Evolutionary conservation across 768 basidiomycete genomes (phyloP), one percentile per base, ranked within the genome.

Genomic region (Mycena floridula): DNA sequence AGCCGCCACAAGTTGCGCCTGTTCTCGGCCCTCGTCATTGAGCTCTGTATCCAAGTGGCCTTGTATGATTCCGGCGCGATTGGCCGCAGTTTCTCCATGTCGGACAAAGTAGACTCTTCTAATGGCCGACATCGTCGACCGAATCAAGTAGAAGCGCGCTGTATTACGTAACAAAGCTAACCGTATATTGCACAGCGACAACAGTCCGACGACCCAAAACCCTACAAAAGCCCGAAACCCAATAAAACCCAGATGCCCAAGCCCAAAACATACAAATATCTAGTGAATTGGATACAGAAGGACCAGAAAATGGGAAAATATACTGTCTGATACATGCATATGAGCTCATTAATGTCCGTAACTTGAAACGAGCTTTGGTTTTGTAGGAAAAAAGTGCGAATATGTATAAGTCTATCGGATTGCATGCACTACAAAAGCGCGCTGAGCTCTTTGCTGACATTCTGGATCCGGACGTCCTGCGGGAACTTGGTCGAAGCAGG

Each of bases 71-170:
- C 69, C 66, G 5, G 65, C 61, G 42, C 68, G 63, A 60, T 89
- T 89, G 55, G 74, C 80, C 32, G 79, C 72, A 21, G 88, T 90
- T 67, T 90, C 85, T 16, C 85, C 88, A 52, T 90, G 88, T 35
- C 88, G 79, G 40, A 88, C 72, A 49, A 88, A 63, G 57, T 82
- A 85, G 37, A 89, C 51, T 43, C 68, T 68, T n/a, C n/a, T n/a
- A n/a, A n/a, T n/a, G 21, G 72, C 70, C 7, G 13, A 15, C 32
- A 35, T 18, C 32, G 32, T 35, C 32, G 18, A n/a, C n/a, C 18
- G 32, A 35, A 35, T 35, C 32, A 35, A 35, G 16, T 15, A 18
- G 18, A 35, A 18, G 4, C 3, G 7, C 4, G 4, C 18, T 35
- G 15, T 35, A 35, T 35, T 35, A 13, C 32, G 15, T 13, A 35